These are phyloP conservation scores for Colletotrichum shisoi DNA, from an alignment of 2,329 filamentous ascomycete genomes.

Conservation along the genomic window DNA sequence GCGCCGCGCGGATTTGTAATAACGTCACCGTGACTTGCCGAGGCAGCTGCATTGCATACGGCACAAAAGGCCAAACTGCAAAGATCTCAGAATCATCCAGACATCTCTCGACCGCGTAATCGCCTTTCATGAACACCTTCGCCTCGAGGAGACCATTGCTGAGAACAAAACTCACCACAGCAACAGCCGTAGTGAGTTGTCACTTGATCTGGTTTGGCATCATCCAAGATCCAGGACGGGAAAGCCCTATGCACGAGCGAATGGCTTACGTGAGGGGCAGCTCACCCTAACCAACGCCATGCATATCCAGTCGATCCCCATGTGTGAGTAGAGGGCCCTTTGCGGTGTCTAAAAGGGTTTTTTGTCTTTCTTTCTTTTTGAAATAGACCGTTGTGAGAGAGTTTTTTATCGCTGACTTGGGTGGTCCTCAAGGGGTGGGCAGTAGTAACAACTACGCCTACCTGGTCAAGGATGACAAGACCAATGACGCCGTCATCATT, in stretches of 20 bases:
- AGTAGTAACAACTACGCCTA: constrained; percentile 86
- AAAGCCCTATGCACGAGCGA: background rate
- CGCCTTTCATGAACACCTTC: constrained; percentile 54
- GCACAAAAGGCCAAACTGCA: background rate
- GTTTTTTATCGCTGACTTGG: constrained; percentile 22
- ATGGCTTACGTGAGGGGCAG: constrained; percentile 45
- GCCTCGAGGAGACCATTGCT: constrained; percentile 49
- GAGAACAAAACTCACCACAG: constrained; percentile 46
- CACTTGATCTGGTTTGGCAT: no score
- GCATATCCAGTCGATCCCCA: constrained; percentile 88
- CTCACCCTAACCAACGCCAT: constrained; percentile 62
- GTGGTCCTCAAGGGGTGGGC: constrained; percentile 68
- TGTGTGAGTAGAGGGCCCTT: constrained; percentile 69
- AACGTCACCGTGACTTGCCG: constrained; percentile 38
- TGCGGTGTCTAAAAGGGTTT: no score
- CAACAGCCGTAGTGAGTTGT: constrained; percentile 46
- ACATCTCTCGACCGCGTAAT: background rate
- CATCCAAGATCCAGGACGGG: no score
- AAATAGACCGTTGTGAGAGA: constrained; percentile 24
- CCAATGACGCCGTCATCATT: constrained; percentile 79
- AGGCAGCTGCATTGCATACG: background rate
- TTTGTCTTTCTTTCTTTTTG: no score
- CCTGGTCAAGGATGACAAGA: constrained; percentile 78
- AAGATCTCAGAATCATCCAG: background rate
- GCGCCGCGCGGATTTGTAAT: constrained; percentile 27